Evolutionary conservation across 495 filamentous ascomycete species (phyloP), one percentile per base, ranked within the genome.

Genomic region (Annulohypoxylon maeteangense): DNA sequence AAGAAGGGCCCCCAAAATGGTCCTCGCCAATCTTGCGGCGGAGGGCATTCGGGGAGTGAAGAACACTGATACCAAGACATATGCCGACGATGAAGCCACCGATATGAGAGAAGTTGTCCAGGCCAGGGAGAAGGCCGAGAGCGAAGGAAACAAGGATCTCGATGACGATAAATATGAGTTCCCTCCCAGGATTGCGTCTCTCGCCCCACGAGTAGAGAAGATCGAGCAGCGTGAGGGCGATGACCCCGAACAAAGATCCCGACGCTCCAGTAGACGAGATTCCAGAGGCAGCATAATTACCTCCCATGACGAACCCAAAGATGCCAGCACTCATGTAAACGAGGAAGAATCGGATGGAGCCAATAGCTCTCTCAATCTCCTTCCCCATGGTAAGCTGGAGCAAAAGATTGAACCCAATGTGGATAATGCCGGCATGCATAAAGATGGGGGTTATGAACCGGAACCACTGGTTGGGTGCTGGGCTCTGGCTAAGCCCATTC

Each of bases 101-200:
- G 65, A 99, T 97, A 74, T 99, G 95, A 23, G 92, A 90, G 81
- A 99, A 99, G 79, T 99, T 99, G 82, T 99, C 95, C 45, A 99
- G 80, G 7, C 94, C 95, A 0, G 95, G 95, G 0, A 99, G 87
- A 18, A 99, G 87, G 34, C 95, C 95, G 11, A 99, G 87, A 3
- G 94, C 93, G 74, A 99, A 97, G 0, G 94, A 94, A 62, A 99
- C 91, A 62, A 87, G 83, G 44, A 98, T 88, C 74, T 96, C 93
- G 59, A 98, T 78, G 38, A 93, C 65, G 81, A 99, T 91, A 80
- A 94, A 94, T 38, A 91, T 78, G 1, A 99, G 82, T 69, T 99
- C 95, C 56, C 90, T 89, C 75, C 88, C 86, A 0, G 95, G 95
- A 8, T 82, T 89, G 40, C 79, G 82, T 14, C 94, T 90, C 59